Conservation (phyloP, 1,284 basidiomycete genomes). For the Trametes pubescens region DNA sequence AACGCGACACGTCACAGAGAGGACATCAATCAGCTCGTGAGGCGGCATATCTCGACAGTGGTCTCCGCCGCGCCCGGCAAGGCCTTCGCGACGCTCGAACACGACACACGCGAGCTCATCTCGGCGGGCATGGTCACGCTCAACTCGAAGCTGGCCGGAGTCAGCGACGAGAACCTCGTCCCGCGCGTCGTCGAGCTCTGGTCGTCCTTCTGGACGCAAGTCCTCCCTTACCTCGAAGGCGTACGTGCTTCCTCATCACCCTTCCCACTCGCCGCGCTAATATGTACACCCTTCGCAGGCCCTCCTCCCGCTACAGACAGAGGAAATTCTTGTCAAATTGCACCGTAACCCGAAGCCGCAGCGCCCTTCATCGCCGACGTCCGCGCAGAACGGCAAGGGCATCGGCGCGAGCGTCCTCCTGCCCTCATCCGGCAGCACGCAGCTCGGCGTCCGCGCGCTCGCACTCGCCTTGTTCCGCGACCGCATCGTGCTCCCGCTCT, state of each 20-base stretch:
- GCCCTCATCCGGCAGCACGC: constrained; percentile 37
- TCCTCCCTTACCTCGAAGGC: constrained; percentile 90
- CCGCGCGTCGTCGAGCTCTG: constrained; percentile 86
- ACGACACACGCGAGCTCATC: constrained; percentile 86
- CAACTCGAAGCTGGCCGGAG: constrained; percentile 79
- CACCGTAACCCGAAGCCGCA: constrained; percentile 68
- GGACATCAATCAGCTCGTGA: constrained; percentile 86
- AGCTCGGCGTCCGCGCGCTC: constrained; percentile 83
- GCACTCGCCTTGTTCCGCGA: constrained; percentile 86
- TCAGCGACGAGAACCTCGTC: constrained; percentile 81
- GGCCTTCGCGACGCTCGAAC: constrained; percentile 73
- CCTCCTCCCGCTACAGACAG: constrained; percentile 79
- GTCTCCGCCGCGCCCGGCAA: constrained; percentile 71
- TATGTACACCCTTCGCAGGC: constrained; percentile 52
- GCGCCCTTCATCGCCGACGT: constrained; percentile 62
- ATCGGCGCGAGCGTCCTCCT: constrained; percentile 40
- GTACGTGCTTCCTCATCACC: constrained; percentile 51
- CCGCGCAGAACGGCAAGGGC: constrained; percentile 55
- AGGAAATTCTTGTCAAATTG: constrained; percentile 70
- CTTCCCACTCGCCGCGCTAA: constrained; percentile 13
- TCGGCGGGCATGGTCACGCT: constrained; percentile 92
- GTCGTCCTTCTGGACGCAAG: constrained; percentile 94
- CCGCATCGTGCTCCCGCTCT: constrained; percentile 74
- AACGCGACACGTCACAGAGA: constrained; percentile 59
- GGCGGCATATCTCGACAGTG: constrained; percentile 76